A percentile compares a stretch with the other conserved stretches of the same genome.
Evolutionary conservation across 2,329 filamentous ascomycete genomes (phyloP).

Genomic region (Fusarium tjaetaba): DNA sequence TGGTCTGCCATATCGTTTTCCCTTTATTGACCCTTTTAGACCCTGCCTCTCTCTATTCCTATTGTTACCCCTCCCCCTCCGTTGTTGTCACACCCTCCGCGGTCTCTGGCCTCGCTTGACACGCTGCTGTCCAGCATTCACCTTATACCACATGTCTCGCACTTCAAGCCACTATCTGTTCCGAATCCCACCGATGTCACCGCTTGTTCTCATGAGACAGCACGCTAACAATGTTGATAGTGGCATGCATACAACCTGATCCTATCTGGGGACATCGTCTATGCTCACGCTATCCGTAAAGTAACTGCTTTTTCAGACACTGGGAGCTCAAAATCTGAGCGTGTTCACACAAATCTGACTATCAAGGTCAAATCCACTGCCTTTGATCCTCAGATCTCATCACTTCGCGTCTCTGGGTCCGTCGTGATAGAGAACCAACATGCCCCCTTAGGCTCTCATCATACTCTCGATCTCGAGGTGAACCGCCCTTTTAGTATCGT

Average conservation of each 20-base stretch:
- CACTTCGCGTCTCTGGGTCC: constrained; percentile 65
- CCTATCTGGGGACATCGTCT: constrained; percentile 61
- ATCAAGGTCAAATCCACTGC: constrained; percentile 66
- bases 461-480: constrained; percentile 82
- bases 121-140: constrained; percentile 2
- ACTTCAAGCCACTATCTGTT: constrained; percentile 16
- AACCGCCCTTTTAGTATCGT: constrained; percentile 88
- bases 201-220: constrained; percentile 12
- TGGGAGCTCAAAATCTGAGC: constrained; percentile 61
- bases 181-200: constrained; percentile 7
- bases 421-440: constrained; percentile 63
- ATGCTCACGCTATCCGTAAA: constrained; percentile 66
- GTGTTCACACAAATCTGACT: constrained; percentile 67
- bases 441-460: constrained; percentile 64
- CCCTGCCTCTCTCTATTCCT: constrained; percentile 19
- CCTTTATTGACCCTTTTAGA: constrained; percentile 11
- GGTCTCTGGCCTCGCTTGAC: neutral
- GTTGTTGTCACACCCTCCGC: constrained; percentile 24
- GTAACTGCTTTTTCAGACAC: constrained; percentile 59
- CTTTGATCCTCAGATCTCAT: constrained; percentile 65
- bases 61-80: constrained; percentile 36
- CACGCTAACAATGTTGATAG: constrained; percentile 43
- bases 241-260: constrained; percentile 73
- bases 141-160: constrained; percentile 4
- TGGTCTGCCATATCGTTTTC: constrained; percentile 10